Evolutionary conservation across 2,329 filamentous ascomycete genomes (phyloP).

Genomic region (Teratosphaeria epicoccoides): DNA sequence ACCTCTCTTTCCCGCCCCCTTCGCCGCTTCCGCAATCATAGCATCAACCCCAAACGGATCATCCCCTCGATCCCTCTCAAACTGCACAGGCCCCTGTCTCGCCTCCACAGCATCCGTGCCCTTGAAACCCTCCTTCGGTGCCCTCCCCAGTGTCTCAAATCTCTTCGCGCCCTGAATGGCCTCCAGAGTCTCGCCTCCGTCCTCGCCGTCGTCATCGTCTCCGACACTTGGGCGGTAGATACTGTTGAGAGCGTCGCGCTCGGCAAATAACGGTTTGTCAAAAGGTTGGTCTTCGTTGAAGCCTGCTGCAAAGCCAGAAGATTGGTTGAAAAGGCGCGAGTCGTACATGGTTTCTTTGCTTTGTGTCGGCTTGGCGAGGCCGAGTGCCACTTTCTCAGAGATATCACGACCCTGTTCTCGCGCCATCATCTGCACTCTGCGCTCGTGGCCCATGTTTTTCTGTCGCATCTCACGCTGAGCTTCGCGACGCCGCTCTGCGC

Average conservation of each 20-base stretch:
- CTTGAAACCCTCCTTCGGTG: conserved; percentile 69
- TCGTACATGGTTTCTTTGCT: conserved; percentile 94
- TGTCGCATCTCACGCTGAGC: conserved; percentile 84
- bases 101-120: conserved; percentile 73
- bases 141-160: conserved; percentile 81
- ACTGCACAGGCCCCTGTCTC: conserved; percentile 86
- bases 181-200: conserved; percentile 69
- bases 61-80: conserved; percentile 66
- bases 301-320: conserved; percentile 64
- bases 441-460: conserved; percentile 89
- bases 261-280: conserved; percentile 93
- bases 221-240: conserved; percentile 76
- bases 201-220: conserved; percentile 64
- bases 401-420: conserved; percentile 95
- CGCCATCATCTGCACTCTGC: conserved; percentile 83
- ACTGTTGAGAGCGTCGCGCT: conserved; percentile 85
- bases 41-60: conserved; percentile 94
- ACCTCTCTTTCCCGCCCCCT: conserved; percentile 51
- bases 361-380: conserved; percentile 87
- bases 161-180: conserved; percentile 76
- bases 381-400: conserved; percentile 89
- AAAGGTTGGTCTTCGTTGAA: conserved; percentile 98
- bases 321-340: conserved; percentile 89
- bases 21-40: conserved; percentile 71
- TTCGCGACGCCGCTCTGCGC: conserved; percentile 68